These are phyloP conservation scores for Pseudozyma flocculosa DNA, from an alignment of 1,284 basidiomycete species.

Conservation along the genomic window DNA sequence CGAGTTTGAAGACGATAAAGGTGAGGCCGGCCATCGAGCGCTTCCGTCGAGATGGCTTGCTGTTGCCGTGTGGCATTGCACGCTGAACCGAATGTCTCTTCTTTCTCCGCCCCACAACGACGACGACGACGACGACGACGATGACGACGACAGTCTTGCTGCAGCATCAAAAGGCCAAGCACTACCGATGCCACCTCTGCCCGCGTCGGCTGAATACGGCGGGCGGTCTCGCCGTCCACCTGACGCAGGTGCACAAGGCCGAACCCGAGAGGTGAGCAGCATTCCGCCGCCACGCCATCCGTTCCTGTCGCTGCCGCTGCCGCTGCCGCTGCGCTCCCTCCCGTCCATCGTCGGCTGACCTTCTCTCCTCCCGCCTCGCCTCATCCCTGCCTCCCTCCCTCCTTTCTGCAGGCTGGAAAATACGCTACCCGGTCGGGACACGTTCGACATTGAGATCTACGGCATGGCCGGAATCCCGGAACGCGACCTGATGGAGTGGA, in stretches of 20 bases:
- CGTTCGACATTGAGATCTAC: conserved; percentile 98
- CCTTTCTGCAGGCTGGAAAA: conserved; percentile 76
- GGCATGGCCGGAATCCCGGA: conserved; percentile 98
- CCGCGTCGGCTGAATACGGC: conserved; percentile 94
- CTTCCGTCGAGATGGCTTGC: background rate
- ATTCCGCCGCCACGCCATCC: too few species aligned
- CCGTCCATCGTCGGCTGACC: too few species aligned
- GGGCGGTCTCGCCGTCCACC: conserved; percentile 95
- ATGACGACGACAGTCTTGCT: conserved; percentile 95
- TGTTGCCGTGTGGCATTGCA: background rate
- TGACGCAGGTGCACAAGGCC: conserved; percentile 97
- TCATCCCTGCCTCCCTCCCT: background rate
- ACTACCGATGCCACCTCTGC: conserved; percentile 96
- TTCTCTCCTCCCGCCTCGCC: conserved; percentile 8
- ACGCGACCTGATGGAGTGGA: conserved; percentile 91
- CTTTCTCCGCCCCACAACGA: too few species aligned
- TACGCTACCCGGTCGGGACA: conserved; percentile 90
- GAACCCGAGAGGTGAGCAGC: conserved; percentile 92
- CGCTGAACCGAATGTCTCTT: too few species aligned
- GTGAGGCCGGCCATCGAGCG: conserved; percentile 6
- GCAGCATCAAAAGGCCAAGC: conserved; percentile 99
- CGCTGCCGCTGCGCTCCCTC: too few species aligned
- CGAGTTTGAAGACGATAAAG: conserved; percentile 57
- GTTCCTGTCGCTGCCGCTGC: too few species aligned
- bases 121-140: too few species aligned